phyloP scores from a whole-genome alignment of 2,329 filamentous ascomycete genomes.

The Macrophomina tecta region DNA sequence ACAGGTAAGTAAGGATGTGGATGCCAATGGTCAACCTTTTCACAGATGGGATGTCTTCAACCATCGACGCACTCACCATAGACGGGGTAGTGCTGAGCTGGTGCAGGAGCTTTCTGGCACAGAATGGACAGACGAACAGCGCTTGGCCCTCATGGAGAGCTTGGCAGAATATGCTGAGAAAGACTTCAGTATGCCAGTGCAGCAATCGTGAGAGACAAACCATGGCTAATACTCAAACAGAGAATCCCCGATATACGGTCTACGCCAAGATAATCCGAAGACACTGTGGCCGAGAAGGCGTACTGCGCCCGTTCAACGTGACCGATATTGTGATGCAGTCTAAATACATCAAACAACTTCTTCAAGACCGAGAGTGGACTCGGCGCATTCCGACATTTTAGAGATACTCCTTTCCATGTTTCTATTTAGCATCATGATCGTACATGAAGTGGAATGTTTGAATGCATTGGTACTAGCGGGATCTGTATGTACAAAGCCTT shows the following conservation, averaged over 20 bases:
- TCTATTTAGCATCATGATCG: too few relatives aligned
- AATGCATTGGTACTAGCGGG: too few relatives aligned
- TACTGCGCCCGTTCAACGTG: constrained; percentile 39
- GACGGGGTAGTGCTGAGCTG: constrained; percentile 38
- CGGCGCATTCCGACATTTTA: constrained; percentile 18
- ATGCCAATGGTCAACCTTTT: constrained; percentile 48
- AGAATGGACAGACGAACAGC: constrained; percentile 42
- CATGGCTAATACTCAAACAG: background rate
- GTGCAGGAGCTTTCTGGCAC: constrained; percentile 29
- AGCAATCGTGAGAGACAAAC: background rate
- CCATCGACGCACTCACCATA: background rate
- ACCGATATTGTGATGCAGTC: constrained; percentile 38
- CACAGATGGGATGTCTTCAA: constrained; percentile 47
- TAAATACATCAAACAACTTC: constrained; percentile 32
- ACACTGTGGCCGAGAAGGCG: constrained; percentile 36
- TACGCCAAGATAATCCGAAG: constrained; percentile 39
- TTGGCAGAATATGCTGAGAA: constrained; percentile 33
- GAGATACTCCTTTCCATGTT: background rate
- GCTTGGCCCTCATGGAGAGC: constrained; percentile 41
- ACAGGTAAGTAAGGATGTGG: constrained; percentile 33
- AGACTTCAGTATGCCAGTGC: constrained; percentile 33
- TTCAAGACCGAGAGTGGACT: constrained; percentile 21
- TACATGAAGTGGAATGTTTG: too few relatives aligned
- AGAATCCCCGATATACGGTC: constrained; percentile 33
- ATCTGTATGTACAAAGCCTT: too few relatives aligned